Percentiles rank a stretch among this genome's conserved stretches.
Conservation (phyloP, 768 basidiomycete genomes). For the Auriscalpium vulgare region DNA sequence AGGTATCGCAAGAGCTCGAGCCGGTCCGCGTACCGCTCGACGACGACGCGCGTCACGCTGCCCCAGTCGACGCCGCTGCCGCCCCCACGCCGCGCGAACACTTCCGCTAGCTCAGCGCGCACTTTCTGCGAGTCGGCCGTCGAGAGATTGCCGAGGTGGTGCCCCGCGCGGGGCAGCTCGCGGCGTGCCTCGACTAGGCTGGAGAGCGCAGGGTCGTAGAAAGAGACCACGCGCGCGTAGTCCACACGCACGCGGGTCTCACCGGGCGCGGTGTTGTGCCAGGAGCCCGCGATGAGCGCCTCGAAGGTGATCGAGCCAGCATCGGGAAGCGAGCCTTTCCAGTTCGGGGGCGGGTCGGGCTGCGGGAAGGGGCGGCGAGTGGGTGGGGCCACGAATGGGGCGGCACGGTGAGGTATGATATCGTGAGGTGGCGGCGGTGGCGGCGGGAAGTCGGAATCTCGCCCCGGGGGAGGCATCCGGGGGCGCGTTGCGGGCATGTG, state of each 20-base stretch:
- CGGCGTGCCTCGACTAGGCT: slow-evolving; percentile 26
- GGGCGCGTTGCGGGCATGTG: background rate
- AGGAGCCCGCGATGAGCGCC: slow-evolving; percentile 28
- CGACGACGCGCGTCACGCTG: slow-evolving; percentile 27
- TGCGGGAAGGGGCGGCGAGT: background rate
- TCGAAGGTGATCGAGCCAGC: background rate
- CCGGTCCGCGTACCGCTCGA: slow-evolving; percentile 34
- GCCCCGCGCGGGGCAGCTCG: slow-evolving; percentile 26
- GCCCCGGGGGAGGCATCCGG: background rate
- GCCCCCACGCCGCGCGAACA: slow-evolving; percentile 13
- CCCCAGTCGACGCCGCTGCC: slow-evolving; percentile 36
- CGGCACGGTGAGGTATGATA: too few species aligned
- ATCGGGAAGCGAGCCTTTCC: slow-evolving; percentile 5
- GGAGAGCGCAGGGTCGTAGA: slow-evolving; percentile 34
- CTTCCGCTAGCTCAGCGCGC: slow-evolving; percentile 19
- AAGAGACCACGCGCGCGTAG: slow-evolving; percentile 31
- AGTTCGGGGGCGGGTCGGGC: slow-evolving; percentile 3
- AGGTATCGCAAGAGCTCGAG: slow-evolving; percentile 32
- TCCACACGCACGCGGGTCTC: slow-evolving; percentile 37
- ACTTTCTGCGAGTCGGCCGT: slow-evolving; percentile 20
- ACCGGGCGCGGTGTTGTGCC: slow-evolving; percentile 36
- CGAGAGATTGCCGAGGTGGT: slow-evolving; percentile 27
- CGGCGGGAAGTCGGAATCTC: background rate
- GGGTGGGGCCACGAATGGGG: background rate
- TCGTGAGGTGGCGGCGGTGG: background rate